These are phyloP conservation scores for Penicillium sp. DNA, from an alignment of 2,329 filamentous ascomycete species.

Conservation along the genomic window DNA sequence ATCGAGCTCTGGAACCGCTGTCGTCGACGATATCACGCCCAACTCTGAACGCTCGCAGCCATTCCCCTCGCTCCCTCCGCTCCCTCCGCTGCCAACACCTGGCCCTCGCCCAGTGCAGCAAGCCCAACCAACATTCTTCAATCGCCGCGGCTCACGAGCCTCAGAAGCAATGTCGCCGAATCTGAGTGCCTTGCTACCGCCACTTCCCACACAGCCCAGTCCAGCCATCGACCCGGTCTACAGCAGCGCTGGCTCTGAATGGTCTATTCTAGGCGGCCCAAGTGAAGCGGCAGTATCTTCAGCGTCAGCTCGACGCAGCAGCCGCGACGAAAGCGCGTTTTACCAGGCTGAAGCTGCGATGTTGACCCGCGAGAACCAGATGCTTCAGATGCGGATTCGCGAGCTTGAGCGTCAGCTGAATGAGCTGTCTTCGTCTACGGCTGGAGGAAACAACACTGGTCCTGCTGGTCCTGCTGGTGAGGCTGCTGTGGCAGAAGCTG, in stretches of 20 bases:
- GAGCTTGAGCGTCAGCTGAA: slow-evolving; percentile 33
- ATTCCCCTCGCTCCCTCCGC: slow-evolving; percentile 30
- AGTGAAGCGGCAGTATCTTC: slow-evolving; percentile 19
- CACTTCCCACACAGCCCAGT: slow-evolving; percentile 14
- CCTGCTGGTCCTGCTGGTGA: not conserved
- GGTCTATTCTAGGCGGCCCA: slow-evolving; percentile 19
- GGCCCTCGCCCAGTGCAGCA: slow-evolving; percentile 22
- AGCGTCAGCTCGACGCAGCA: slow-evolving; percentile 29
- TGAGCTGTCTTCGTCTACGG: slow-evolving; percentile 9
- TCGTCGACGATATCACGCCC: slow-evolving; percentile 42
- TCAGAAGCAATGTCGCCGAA: slow-evolving; percentile 33
- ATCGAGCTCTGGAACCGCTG: slow-evolving; percentile 24
- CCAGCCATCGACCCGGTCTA: slow-evolving; percentile 31
- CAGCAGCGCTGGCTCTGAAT: slow-evolving; percentile 15
- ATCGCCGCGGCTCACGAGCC: slow-evolving; percentile 32
- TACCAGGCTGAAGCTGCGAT: slow-evolving; percentile 47
- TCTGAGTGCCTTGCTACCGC: not conserved
- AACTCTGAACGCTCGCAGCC: slow-evolving; percentile 37
- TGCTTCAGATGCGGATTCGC: slow-evolving; percentile 44
- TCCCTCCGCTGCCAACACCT: slow-evolving; percentile 23
- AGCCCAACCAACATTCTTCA: slow-evolving; percentile 28
- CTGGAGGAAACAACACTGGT: not conserved
- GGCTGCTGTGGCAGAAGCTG: not conserved
- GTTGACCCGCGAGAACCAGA: slow-evolving; percentile 46
- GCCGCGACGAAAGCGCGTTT: slow-evolving; percentile 44